These are phyloP conservation scores for Hysterium pulicare DNA, from an alignment of 2,329 filamentous ascomycete genomes.

Conservation along the genomic window DNA sequence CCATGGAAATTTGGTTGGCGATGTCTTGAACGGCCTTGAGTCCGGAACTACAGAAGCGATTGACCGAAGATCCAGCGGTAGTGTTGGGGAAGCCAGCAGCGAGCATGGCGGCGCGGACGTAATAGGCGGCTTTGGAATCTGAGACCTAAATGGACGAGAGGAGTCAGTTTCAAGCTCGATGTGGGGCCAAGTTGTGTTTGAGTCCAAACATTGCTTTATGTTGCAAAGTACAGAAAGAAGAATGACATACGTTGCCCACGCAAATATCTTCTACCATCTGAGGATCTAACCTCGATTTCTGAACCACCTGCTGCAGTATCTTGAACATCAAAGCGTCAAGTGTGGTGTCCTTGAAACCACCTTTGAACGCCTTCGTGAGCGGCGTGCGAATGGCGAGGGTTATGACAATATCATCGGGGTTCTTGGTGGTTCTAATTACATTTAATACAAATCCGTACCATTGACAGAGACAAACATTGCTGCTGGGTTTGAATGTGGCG, in stretches of 20 bases:
- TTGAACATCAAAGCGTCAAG: conserved; percentile 85
- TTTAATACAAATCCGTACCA: conserved; percentile 4
- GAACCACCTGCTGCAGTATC: conserved; percentile 64
- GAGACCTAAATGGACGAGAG: conserved; percentile 59
- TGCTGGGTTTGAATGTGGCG: conserved; percentile 5
- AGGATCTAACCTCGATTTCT: conserved; percentile 74
- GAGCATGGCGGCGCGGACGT: conserved; percentile 80
- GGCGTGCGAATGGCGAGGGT: conserved; percentile 89
- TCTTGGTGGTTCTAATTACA: conserved; percentile 73
- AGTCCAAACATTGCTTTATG: background rate
- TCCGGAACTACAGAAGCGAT: conserved; percentile 96
- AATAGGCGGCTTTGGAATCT: conserved; percentile 84
- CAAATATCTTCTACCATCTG: conserved; percentile 83
- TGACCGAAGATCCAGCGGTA: conserved; percentile 73
- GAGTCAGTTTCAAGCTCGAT: conserved; percentile 61
- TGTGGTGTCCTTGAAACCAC: conserved; percentile 89
- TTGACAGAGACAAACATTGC: background rate
- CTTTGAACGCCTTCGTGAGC: conserved; percentile 82
- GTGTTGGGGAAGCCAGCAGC: conserved; percentile 94
- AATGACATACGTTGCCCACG: conserved; percentile 72
- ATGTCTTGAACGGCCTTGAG: conserved; percentile 95
- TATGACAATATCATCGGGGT: conserved; percentile 94
- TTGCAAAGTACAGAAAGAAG: background rate
- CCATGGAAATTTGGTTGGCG: conserved; percentile 76
- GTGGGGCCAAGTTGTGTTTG: background rate